A percentile compares a stretch with the other conserved stretches of the same genome.
phyloP scores from a whole-genome alignment of 2,329 filamentous ascomycete species.

The Trichophyton simii region DNA sequence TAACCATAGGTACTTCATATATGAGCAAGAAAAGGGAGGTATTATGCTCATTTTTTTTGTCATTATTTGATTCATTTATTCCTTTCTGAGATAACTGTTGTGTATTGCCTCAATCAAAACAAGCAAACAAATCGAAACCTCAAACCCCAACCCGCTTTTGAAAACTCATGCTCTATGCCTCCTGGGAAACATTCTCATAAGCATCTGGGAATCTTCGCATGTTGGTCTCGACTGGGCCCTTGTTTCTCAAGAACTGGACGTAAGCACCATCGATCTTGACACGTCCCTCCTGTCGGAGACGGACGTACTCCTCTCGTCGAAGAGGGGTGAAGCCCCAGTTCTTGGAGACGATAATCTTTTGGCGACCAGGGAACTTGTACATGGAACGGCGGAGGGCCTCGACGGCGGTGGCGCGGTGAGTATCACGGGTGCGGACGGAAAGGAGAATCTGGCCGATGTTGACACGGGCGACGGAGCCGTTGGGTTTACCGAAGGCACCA shows the following conservation, averaged over 20 bases:
- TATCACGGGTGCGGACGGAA: constrained; percentile 92
- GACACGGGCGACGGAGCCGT: constrained; percentile 97
- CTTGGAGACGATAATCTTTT: constrained; percentile 99
- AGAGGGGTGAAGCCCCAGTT: constrained; percentile 99
- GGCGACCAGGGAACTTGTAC: constrained; percentile 99
- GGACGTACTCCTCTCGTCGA: constrained; percentile 91
- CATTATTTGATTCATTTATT: constrained; percentile 6
- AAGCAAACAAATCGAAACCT: constrained; percentile 1
- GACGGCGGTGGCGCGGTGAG: constrained; percentile 80
- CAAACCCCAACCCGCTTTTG: background rate
- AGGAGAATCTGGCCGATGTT: constrained; percentile 99
- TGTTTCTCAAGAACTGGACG: constrained; percentile 96
- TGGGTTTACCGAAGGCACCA: constrained; percentile 99
- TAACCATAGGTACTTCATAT: background rate
- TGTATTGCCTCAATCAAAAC: constrained; percentile 2
- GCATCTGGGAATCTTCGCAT: constrained; percentile 90
- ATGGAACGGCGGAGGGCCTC: constrained; percentile 98
- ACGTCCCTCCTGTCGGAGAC: constrained; percentile 83
- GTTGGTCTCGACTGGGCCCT: constrained; percentile 76
- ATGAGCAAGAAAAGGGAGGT: background rate
- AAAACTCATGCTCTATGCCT: constrained; percentile 26
- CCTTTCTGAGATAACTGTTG: constrained; percentile 1
- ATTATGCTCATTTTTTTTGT: constrained; percentile 4
- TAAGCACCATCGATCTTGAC: constrained; percentile 98
- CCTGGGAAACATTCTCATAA: constrained; percentile 40